Evolutionary conservation across 345 rosid genomes (phyloP).

Genomic region (Erysimum cheiranthoides): DNA sequence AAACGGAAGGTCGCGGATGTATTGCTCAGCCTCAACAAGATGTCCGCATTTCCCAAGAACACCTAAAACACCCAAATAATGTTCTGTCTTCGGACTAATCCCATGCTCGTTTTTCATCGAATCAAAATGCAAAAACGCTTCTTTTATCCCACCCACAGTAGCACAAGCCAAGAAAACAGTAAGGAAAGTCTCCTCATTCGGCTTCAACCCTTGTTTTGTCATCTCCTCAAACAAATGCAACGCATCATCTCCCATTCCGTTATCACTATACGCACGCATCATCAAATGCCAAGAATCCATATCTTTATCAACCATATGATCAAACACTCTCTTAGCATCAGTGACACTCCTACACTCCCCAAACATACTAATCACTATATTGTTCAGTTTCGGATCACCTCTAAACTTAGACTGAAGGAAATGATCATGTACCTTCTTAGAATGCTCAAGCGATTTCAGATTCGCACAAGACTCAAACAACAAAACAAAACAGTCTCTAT

Average conservation of each 20-base stretch:
- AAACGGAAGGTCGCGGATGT: conserved; percentile 60
- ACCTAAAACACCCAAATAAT: conserved; percentile 64
- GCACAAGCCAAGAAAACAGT: conserved; percentile 68
- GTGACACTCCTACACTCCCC: conserved; percentile 62
- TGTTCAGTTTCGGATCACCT: conserved; percentile 60
- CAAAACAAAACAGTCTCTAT: conserved; percentile 54
- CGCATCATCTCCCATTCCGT: conserved; percentile 76
- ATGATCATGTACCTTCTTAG: conserved; percentile 77
- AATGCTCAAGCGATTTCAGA: conserved; percentile 62
- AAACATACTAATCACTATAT: conserved; percentile 67
- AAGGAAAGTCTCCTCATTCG: conserved; percentile 63
- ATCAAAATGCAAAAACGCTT: conserved; percentile 72
- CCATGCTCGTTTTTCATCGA: conserved; percentile 63
- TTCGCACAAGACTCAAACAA: conserved; percentile 59
- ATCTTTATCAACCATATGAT: conserved; percentile 69
- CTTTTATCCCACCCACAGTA: conserved; percentile 66
- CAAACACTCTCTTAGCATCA: conserved; percentile 77
- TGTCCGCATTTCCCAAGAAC: conserved; percentile 74
- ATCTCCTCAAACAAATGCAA: conserved; percentile 74
- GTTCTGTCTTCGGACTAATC: conserved; percentile 54
- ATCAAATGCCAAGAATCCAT: conserved; percentile 79
- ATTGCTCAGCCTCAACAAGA: conserved; percentile 64
- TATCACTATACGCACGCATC: conserved; percentile 66
- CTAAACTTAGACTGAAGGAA: conserved; percentile 65
- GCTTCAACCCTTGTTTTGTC: conserved; percentile 57